Base-by-base conservation (phyloP, 176 grass and related monocot species). In the Oryza meyeriana region DNA sequence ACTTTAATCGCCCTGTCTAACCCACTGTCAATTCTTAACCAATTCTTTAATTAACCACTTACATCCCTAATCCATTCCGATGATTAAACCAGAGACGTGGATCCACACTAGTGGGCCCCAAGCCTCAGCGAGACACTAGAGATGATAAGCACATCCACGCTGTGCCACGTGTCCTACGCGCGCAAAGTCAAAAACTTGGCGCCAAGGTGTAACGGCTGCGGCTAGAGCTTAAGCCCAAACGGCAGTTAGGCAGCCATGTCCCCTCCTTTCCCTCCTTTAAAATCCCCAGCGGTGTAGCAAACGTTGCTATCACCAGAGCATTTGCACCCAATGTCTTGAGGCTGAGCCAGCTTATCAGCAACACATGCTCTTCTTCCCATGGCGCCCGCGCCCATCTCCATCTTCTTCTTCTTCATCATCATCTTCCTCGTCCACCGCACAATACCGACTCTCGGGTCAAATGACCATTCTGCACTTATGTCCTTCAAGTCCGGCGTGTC, bases 401-500 rank as follows among this genome's bases (percentile, higher is more conserved):
- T 3, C 67, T 27, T 22, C 74, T 2, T 66, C 73, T 82, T 50
- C 61, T 5, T 67, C 29, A 22, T 61, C 11, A 1, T 86, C 62
- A 0, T 73, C 27, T 22, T 81, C 52, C 57, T 52, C 61, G 4
- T 64, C 22, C 17, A 77, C 3, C 34, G 57, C 0, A 28, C 22
- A 1, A 64, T 20, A 61, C 25, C 14, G 3, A 20, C 35, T 24
- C 11, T 41, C 0, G 4, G 10, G 31, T 63, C 39, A 11, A 28
- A 63, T 7, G 96, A 95, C 39, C 82, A 50, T 2, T 52, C 86
- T 0, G 85, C 89, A 1, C 90, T 95, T 28, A 30, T 99, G 4
- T 72, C 83, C 35, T 95, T 99, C 31, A 82, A 76, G 17, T 86
- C 87, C 1, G 31, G 81, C 17, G 63, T 95, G 61, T 79, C 89